These are phyloP conservation scores for Trichosporon sp. DNA, from an alignment of 1,284 basidiomycete genomes.

Conservation along the genomic window DNA sequence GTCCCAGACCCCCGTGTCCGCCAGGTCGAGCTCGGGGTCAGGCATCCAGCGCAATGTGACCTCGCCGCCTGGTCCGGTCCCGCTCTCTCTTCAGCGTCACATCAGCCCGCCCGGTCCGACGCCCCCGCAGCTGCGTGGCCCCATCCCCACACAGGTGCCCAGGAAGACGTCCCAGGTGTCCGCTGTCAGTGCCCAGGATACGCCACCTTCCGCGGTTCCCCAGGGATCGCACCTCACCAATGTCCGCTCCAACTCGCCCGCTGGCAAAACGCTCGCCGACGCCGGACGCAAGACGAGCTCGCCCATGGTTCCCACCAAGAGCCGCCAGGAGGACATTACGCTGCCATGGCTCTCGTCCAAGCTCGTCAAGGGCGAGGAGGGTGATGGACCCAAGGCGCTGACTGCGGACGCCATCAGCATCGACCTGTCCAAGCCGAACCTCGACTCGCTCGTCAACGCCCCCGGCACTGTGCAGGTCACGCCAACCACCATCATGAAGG, in stretches of 20 bases:
- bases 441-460: slow-evolving; percentile 36
- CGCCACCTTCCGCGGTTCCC: slow-evolving; percentile 18
- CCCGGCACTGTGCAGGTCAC: slow-evolving; percentile 36
- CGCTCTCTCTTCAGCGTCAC: slow-evolving; percentile 10
- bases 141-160: background rate
- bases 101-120: slow-evolving; percentile 11
- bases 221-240: slow-evolving; percentile 9
- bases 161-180: slow-evolving; percentile 10
- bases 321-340: slow-evolving; percentile 17
- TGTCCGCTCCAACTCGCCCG: slow-evolving; percentile 7
- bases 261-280: background rate
- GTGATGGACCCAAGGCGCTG: slow-evolving; percentile 31
- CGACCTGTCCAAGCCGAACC: slow-evolving; percentile 43
- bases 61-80: slow-evolving; percentile 8
- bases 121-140: slow-evolving; percentile 16
- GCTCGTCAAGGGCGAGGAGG: slow-evolving; percentile 29
- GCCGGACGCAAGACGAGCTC: slow-evolving; percentile 10
- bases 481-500: slow-evolving; percentile 43
- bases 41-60: background rate
- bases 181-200: background rate
- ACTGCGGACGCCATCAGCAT: slow-evolving; percentile 35
- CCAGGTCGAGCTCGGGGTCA: background rate
- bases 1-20: background rate
- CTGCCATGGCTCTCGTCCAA: slow-evolving; percentile 33
- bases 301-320: background rate